Conservation (phyloP, 305 asterid genomes). For the Rubia tinctorum region DNA sequence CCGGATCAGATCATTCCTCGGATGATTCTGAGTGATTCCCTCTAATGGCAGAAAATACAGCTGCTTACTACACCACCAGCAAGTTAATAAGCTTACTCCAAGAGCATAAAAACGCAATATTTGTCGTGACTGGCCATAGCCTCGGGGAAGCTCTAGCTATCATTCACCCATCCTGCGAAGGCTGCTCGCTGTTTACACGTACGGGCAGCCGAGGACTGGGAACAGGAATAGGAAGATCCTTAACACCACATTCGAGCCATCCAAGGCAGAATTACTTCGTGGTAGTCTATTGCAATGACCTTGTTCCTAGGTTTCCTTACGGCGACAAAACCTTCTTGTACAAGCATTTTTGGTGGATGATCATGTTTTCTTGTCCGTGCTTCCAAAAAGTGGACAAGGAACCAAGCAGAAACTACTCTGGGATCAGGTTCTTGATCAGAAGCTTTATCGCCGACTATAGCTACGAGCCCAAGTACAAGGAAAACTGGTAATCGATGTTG, state of each 20-base stretch:
- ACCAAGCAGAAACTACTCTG: constrained; percentile 79
- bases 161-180: constrained; percentile 70
- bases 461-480: constrained; percentile 60
- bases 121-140: constrained; percentile 91
- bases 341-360: constrained; percentile 52
- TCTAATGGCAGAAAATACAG: constrained; percentile 40
- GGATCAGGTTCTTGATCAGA: constrained; percentile 50
- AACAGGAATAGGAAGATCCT: constrained; percentile 54
- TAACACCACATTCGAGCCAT: constrained; percentile 56
- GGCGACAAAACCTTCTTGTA: constrained; percentile 80
- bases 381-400: constrained; percentile 74
- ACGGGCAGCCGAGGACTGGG: constrained; percentile 90
- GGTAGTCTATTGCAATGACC: constrained; percentile 81
- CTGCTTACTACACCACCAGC: constrained; percentile 64
- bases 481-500: constrained; percentile 65
- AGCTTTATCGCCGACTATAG: constrained; percentile 43
- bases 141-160: constrained; percentile 97
- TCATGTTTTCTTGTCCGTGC: constrained; percentile 14
- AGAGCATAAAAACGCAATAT: constrained; percentile 66
- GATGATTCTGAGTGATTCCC: constrained; percentile 23
- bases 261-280: constrained; percentile 67
- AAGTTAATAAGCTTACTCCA: constrained; percentile 54
- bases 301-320: constrained; percentile 93
- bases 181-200: constrained; percentile 66
- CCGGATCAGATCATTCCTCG: constrained; percentile 19